Evolutionary conservation across 441 rosid genomes (phyloP), one percentile per base, ranked within the genome.

Genomic region (Gossypium schwendimanii): DNA sequence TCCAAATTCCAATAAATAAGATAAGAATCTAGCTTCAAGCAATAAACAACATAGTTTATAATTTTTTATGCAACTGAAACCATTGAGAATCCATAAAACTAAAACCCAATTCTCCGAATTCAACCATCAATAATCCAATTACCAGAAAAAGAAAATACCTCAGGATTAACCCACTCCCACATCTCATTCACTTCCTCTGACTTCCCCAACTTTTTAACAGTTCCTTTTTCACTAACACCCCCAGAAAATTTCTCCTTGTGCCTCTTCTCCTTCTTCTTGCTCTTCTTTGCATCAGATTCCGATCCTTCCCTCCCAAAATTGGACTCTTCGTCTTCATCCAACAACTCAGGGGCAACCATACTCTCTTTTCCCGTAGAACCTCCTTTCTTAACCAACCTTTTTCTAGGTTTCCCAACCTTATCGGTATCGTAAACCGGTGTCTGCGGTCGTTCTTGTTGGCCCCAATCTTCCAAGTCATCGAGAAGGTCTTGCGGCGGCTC

Each of bases 161-260:
- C 98, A 18, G 98, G 93, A 81, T 94, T 91, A 45, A 85, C 91
- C 8, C 88, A 84, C 15, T 77, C 76, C 99, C 99, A 94, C 98
- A 94, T 91, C 89, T 92, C 99, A 74, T 88, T 87, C 70, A 79
- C 72, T 73, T 77, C 85, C 31, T 81, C 90, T n/a, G 84, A 86
- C 75, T 79, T 86, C 69, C 81, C 84, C 1, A 82, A 69, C 72
- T 81, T 86, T 7, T 78, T 73, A 62, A 75, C 75, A 65, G 75
- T 75, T 36, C 69, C 81, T 64, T 80, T 84, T 75, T 85, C 89
- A 57, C 71, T 75, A 39, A 75, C 74, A 11, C 81, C 83, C 33
- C 66, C 71, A 28, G 63, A 77, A 79, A 74, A 79, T 76, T 72
- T 92, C 75, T 81, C 87, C 66, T 76, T 76, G 17, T 72, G 65